These are phyloP conservation scores for Scutellaria barbata DNA, from an alignment of 257 asterid genomes.

Conservation along the genomic window DNA sequence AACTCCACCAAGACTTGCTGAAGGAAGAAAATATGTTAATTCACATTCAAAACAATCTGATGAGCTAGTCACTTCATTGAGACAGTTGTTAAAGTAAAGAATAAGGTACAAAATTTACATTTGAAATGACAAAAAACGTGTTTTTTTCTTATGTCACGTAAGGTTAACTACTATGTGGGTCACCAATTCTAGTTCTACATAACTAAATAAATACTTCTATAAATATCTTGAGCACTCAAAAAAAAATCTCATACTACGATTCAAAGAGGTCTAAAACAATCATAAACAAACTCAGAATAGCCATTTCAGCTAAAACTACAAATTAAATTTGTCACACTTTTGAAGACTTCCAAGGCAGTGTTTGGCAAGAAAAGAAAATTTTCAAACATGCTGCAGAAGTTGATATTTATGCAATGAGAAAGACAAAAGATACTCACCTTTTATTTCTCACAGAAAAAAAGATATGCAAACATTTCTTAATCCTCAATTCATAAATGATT, in stretches of 20 bases:
- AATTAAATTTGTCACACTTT: neutral
- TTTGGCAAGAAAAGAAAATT: neutral
- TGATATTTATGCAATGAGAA: constrained; percentile 19
- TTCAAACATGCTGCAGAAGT: constrained; percentile 2
- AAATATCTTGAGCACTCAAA: constrained; percentile 12
- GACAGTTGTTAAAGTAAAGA: constrained; percentile 22
- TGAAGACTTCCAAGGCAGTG: neutral
- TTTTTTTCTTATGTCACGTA: neutral
- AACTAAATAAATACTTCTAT: constrained; percentile 6
- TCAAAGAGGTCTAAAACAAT: constrained; percentile 12
- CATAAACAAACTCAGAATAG: constrained; percentile 9
- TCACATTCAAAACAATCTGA: constrained; percentile 16
- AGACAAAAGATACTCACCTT: constrained; percentile 4
- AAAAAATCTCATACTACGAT: neutral
- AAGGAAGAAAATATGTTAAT: constrained; percentile 25
- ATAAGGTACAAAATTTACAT: constrained; percentile 15
- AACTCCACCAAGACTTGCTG: constrained; percentile 88
- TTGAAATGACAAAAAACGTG: constrained; percentile 15
- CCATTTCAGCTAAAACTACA: constrained; percentile 6
- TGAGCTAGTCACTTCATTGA: constrained; percentile 27
- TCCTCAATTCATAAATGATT: constrained; percentile 7
- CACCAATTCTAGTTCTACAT: constrained; percentile 14
- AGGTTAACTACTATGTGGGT: constrained; percentile 3
- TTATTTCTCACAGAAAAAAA: constrained; percentile 6
- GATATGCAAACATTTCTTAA: neutral